Base-by-base conservation (phyloP, 2,329 filamentous ascomycete genomes). In the Fusarium abutilonis region DNA sequence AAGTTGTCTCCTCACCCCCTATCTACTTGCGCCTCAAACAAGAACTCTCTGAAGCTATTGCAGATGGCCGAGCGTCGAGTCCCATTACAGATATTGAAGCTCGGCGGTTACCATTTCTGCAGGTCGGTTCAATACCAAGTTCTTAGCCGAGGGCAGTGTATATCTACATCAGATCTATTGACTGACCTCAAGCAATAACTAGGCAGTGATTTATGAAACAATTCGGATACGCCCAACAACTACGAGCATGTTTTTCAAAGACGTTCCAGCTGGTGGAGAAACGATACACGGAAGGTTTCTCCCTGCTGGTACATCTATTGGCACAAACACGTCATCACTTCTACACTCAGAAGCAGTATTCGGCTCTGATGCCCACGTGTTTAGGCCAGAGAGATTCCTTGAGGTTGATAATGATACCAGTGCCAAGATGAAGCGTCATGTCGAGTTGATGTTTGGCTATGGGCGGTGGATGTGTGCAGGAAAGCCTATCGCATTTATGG, bases 401-500 rank as follows among this genome's bases (percentile, higher is more conserved):
- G 36, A 54, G 15, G 44, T 35, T 6, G 51, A 50, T 9, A 34
- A 11, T 10, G 44, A 40, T 0, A 42, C 51, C 0, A 28, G 44
- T 5, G 23, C 15, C 4, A n/a, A 49, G 13, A 54, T 54, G 51
- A 49, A 50, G 21, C 29, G 35, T 2, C 13, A 40, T 21, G 36
- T 50, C 2, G 51, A 54, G 6, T 23, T 54, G 4, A 34, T 50
- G 1, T 54, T 54, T 54, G 44, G 51, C 0, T 50, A 50, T 11
- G 51, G 51, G 1, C 13, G 51, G 8, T 54, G 51, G 51, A 34
- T 35, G 26, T 54, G 51, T 2, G 36, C 36, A 15, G 51, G 51
- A 8, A 50, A 41, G 15, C 45, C 44, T 0, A 42, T 54, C 3
- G 28, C 51, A 1, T 41, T 50, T 2, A 42, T 54, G 44, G 51